A percentile compares a stretch with the other conserved stretches of the same genome.
Evolutionary conservation across 2,329 filamentous ascomycete species (phyloP).

Genomic region (Cadophora gregata): DNA sequence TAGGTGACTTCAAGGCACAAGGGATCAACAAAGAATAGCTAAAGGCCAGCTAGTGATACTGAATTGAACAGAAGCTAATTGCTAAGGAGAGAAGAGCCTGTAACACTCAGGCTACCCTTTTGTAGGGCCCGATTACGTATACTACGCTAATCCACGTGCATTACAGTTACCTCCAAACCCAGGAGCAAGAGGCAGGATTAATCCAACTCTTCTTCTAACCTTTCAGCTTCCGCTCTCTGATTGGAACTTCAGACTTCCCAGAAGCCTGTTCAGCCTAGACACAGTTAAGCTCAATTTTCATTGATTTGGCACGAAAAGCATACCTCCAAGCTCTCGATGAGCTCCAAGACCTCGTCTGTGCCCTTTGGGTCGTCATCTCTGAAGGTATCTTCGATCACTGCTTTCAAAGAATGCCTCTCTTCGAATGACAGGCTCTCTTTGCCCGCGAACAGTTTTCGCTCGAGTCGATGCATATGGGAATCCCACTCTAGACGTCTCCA

Average conservation of each 20-base stretch:
- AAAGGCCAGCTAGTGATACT: no score
- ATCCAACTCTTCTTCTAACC: not conserved
- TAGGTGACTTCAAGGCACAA: no score
- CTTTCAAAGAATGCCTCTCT: not conserved
- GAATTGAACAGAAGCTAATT: no score
- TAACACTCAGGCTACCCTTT: no score
- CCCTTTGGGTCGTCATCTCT: not conserved
- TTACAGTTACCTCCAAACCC: not conserved
- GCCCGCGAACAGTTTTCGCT: not conserved
- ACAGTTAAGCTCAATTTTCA: not conserved
- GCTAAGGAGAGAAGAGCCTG: no score
- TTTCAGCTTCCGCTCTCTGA: not conserved
- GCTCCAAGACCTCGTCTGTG: not conserved
- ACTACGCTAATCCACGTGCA: not conserved
- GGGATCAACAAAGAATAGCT: no score
- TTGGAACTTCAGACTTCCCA: not conserved
- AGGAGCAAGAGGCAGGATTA: not conserved
- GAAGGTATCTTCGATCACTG: slow-evolving; percentile 1
- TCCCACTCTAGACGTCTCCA: not conserved
- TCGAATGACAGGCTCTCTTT: not conserved
- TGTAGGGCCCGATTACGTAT: no score
- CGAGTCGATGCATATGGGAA: not conserved
- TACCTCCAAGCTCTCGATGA: not conserved
- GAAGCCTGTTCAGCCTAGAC: not conserved
- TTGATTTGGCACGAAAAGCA: not conserved